These are phyloP conservation scores for Diplodia sapinea DNA, from an alignment of 2,329 filamentous ascomycete genomes.

Conservation along the genomic window DNA sequence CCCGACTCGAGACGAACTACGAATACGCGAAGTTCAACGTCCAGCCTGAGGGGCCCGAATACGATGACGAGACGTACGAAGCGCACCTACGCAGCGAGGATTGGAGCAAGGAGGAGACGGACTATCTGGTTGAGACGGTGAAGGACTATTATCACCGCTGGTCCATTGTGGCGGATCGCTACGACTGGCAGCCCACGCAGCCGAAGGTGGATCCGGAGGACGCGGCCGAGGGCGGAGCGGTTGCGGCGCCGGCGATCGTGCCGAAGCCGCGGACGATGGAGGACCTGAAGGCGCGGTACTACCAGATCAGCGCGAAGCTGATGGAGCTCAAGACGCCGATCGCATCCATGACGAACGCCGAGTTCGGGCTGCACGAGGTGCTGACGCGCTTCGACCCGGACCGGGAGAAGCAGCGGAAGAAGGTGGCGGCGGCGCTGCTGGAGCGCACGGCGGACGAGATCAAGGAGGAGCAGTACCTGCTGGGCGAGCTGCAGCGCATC, in stretches of 20 bases:
- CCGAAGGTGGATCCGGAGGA: slow-evolving; percentile 8
- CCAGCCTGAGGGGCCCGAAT: slow-evolving; percentile 75
- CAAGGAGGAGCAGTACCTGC: slow-evolving; percentile 85
- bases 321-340: slow-evolving; percentile 50
- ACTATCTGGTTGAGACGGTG: slow-evolving; percentile 80
- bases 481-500: slow-evolving; percentile 91
- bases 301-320: slow-evolving; percentile 71
- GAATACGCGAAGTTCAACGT: slow-evolving; percentile 88
- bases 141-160: slow-evolving; percentile 85
- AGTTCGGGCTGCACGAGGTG: slow-evolving; percentile 81
- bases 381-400: slow-evolving; percentile 86
- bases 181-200: slow-evolving; percentile 67
- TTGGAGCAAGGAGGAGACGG: slow-evolving; percentile 93
- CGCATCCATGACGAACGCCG: slow-evolving; percentile 75
- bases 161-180: slow-evolving; percentile 90
- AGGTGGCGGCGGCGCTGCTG: slow-evolving; percentile 80
- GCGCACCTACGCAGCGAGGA: slow-evolving; percentile 73
- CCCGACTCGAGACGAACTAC: slow-evolving; percentile 56
- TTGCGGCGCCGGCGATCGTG: slow-evolving; percentile 46
- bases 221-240: slow-evolving; percentile 29
- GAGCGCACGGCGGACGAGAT: slow-evolving; percentile 84
- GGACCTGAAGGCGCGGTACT: slow-evolving; percentile 90
- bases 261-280: slow-evolving; percentile 74
- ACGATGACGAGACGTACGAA: slow-evolving; percentile 86
- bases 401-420: slow-evolving; percentile 80